Conservation (phyloP, 129 eudicot species). For the Chrysanthemum lavandulifolium region DNA sequence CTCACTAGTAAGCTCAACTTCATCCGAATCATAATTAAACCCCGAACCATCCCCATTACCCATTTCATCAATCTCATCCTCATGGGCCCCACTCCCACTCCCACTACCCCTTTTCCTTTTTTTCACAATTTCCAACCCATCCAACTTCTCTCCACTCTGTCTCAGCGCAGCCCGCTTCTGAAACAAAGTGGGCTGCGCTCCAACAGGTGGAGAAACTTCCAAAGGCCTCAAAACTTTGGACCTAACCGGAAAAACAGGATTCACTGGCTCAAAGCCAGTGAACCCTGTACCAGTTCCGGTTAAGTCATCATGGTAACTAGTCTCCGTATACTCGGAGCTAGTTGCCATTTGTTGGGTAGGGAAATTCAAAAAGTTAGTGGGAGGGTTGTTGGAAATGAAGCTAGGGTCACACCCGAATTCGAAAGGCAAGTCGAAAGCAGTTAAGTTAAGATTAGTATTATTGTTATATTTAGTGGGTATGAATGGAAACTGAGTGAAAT, state of each 20-base stretch:
- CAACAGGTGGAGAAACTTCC: slow-evolving; percentile 45
- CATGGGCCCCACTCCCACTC: slow-evolving; percentile 3
- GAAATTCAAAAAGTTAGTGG: slow-evolving; percentile 37
- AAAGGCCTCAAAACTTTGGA: slow-evolving; percentile 57
- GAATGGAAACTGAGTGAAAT: slow-evolving; percentile 29
- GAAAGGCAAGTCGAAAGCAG: slow-evolving; percentile 33
- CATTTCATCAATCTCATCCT: slow-evolving; percentile 40
- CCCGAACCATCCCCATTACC: slow-evolving; percentile 43
- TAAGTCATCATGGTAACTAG: slow-evolving; percentile 16
- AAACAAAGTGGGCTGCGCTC: slow-evolving; percentile 64
- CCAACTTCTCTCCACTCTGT: slow-evolving; percentile 29
- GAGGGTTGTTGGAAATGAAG: slow-evolving; percentile 34
- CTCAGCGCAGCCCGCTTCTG: slow-evolving; percentile 58
- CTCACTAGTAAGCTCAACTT: slow-evolving; percentile 31
- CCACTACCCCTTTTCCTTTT: slow-evolving; percentile 28
- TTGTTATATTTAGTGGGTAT: slow-evolving; percentile 31
- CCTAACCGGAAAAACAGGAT: slow-evolving; percentile 29
- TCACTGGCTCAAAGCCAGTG: slow-evolving; percentile 27
- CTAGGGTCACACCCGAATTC: slow-evolving; percentile 43
- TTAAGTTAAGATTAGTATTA: neutral
- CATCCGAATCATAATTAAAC: slow-evolving; percentile 72
- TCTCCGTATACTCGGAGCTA: slow-evolving; percentile 34
- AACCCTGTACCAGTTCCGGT: neutral
- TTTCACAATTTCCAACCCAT: slow-evolving; percentile 38
- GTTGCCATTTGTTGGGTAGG: slow-evolving; percentile 28